A percentile compares a stretch with the other conserved stretches of the same genome.
These are phyloP conservation scores for Starmerella apis DNA, from an alignment of 805 yeast species.

Conservation along the genomic window DNA sequence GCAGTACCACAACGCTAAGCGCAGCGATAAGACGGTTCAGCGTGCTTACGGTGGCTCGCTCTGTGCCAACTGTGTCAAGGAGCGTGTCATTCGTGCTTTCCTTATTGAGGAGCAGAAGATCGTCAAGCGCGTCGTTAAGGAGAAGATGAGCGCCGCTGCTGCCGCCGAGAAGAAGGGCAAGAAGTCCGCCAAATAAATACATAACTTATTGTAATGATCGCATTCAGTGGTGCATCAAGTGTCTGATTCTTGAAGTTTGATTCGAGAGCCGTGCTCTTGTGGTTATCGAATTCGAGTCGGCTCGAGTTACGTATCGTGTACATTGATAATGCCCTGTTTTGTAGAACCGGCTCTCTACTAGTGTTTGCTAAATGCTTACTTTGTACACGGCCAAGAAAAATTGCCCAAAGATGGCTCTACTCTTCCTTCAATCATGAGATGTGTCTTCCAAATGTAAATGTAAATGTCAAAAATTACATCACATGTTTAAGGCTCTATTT, in stretches of 20 bases:
- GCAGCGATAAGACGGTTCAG: conserved; percentile 95
- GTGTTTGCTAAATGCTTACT: no score
- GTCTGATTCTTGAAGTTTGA: neutral
- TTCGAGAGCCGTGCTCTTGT: no score
- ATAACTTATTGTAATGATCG: conserved; percentile 19
- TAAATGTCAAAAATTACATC: no score
- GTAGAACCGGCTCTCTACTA: no score
- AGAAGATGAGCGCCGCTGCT: conserved; percentile 81
- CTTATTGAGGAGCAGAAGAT: conserved; percentile 99
- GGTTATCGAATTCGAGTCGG: no score
- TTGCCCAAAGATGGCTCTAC: no score
- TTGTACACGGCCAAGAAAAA: no score
- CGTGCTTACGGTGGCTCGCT: conserved; percentile 99
- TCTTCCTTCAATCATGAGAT: no score
- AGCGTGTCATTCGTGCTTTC: conserved; percentile 98
- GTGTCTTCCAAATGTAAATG: no score
- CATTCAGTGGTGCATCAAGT: neutral
- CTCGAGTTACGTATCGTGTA: no score
- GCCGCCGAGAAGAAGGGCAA: conserved; percentile 33
- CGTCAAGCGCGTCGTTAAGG: conserved; percentile 98
- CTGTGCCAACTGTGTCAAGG: conserved; percentile 96
- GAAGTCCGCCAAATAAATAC: conserved; percentile 28
- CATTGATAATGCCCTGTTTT: no score
- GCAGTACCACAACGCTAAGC: conserved; percentile 88
- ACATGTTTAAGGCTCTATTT: no score